These are phyloP conservation scores for Podospora anserina DNA, from an alignment of 495 filamentous ascomycete species.

Conservation along the genomic window DNA sequence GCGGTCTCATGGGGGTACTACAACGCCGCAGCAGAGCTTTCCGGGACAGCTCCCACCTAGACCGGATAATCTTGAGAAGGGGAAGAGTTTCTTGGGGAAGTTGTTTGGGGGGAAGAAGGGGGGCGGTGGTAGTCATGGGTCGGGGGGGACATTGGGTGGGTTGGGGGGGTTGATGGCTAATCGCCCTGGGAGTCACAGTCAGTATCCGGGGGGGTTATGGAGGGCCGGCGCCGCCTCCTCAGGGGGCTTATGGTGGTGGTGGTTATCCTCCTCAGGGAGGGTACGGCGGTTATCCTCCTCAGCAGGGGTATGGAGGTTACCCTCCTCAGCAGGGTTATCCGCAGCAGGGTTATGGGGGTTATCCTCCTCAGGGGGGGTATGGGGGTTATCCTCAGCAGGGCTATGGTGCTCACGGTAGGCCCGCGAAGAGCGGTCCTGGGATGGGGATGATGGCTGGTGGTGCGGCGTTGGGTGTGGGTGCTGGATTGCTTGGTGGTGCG, in stretches of 20 bases:
- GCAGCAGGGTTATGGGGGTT: slow-evolving; percentile 26
- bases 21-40: slow-evolving; percentile 23
- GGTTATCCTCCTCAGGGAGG: slow-evolving; percentile 29
- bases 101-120: slow-evolving; percentile 45
- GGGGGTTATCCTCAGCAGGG: slow-evolving; percentile 24
- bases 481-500: slow-evolving; percentile 68
- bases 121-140: slow-evolving; percentile 12
- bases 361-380: slow-evolving; percentile 29
- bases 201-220: slow-evolving; percentile 24
- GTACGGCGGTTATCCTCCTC: slow-evolving; percentile 25
- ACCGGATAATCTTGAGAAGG: slow-evolving; percentile 36
- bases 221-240: slow-evolving; percentile 39
- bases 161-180: slow-evolving; percentile 15
- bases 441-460: slow-evolving; percentile 64
- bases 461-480: slow-evolving; percentile 73
- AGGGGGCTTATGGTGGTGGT: slow-evolving; percentile 36
- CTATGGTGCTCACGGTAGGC: slow-evolving; percentile 14
- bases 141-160: slow-evolving; percentile 16
- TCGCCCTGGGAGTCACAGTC: slow-evolving; percentile 12
- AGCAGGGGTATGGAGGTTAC: slow-evolving; percentile 36
- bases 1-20: slow-evolving; percentile 33
- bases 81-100: slow-evolving; percentile 55
- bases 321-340: slow-evolving; percentile 19
- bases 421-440: slow-evolving; percentile 44
- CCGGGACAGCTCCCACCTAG: slow-evolving; percentile 42